Base-by-base conservation (phyloP, 345 rosid species). In the Ceriops zippeliana region DNA sequence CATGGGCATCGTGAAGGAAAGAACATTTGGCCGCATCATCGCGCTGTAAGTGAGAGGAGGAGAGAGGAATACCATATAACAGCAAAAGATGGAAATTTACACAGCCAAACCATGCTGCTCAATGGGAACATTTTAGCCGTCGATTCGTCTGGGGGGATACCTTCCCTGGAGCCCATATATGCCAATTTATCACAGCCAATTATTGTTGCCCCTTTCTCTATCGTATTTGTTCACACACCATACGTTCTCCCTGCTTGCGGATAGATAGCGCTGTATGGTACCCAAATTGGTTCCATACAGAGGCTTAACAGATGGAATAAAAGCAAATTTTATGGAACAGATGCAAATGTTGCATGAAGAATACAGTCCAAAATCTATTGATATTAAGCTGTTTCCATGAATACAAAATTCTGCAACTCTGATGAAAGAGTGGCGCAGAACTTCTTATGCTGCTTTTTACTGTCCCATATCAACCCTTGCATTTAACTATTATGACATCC, bases 51-150 rank as follows among this genome's bases (percentile, higher is more conserved):
- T 1, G 81, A 69, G 57, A 73, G 56, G 62, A 74, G 66, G 34
- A 85, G 99, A 80, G 92, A 91, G 67, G 97, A 95, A 79, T 95
- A 92, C 67, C 99, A 89, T 80, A 78, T 95, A 60, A 89, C 85
- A 58, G 83, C 92, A 17, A 74, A 90, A 66, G 91, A 90, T 61
- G 91, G 96, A 60, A 62, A 95, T 71, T 65, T 92, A 75, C 98
- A 89, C 34, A 90, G 96, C 85, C 96, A 81, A 80, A 81, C 71
- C 21, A 80, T 95, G 87, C 84, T 87, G 71, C 98, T 92, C 10
- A 95, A 92, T 49, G 96, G 96, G 58, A 80, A 90, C n/a, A 67
- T 52, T 61, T 76, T 95, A 67, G 73, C 74, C 42, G 86, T 95
- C 76, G 80, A 72, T 72, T 76, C 90, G 16, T 38, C 67, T 4